Evolutionary conservation across 2,329 filamentous ascomycete genomes (phyloP), one percentile per base, ranked within the genome.

Genomic region (Cercospora brassicicola): DNA sequence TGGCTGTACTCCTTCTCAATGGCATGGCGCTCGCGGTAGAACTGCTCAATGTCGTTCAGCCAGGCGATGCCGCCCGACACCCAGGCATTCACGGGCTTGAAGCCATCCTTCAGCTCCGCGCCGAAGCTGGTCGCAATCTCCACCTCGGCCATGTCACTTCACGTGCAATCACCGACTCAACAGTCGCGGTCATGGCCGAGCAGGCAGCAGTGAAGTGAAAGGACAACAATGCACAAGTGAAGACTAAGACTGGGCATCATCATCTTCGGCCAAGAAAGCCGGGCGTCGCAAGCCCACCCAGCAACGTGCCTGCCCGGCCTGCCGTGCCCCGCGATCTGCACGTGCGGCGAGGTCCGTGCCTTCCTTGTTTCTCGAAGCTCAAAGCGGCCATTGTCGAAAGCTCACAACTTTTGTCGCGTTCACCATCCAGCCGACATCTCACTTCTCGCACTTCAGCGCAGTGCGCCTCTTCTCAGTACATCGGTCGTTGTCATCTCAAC

Each of bases 1-100:
- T 90, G 87, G 75, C 92, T 91, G 80, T 99, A 98, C 79, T 99
- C 96, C 82, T 97, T 97, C 82, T 99, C 95, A 79, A 99, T 97
- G 39, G 84, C 89, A 78, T 93, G 92, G 67, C 96, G 89, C 81
- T 99, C 95, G 72, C 95, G 92, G 84, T 98, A 99, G 84, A 98
- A 99, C 77, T 92, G 90, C 80, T 99, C 93, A 71, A 99, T 92
- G 76, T 99, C 95, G 76, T 97, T 94, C 68, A 99, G 89, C 94
- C 94, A 99, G 73, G 88, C 85, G 79, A 99, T 96, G 72, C 94
- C 93, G 79, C 92, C 90, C 71, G 89, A 86, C 66, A 96, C 88
- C 95, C 95, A 99, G 76, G 87, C 88, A 82, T 94, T 97, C 79
- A 96, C 93, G 18, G 93, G 89, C 82, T 96, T 97, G 86, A 97